Evolutionary conservation across 805 yeast genomes (phyloP).

Genomic region (Myxozyma udenii): DNA sequence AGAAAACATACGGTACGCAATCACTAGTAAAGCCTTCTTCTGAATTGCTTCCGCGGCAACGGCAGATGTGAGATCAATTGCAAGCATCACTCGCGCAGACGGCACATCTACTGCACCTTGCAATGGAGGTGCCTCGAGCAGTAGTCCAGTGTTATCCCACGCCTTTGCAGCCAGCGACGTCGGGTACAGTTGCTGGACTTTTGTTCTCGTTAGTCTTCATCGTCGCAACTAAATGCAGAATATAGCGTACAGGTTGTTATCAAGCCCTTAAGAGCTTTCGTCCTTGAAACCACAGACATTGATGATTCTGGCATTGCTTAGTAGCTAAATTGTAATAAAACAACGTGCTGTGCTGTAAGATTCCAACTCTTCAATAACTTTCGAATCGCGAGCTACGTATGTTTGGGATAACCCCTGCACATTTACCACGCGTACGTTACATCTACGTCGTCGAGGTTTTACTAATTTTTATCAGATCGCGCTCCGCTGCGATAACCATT

Average conservation of each 20-base stretch:
- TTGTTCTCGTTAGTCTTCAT: neutral
- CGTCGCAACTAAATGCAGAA: neutral
- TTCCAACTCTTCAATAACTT: too few species aligned
- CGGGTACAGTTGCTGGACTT: conserved; percentile 77
- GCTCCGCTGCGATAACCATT: too few species aligned
- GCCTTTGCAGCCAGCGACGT: conserved; percentile 71
- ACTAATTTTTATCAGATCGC: neutral
- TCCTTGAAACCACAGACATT: neutral
- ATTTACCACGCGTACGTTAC: neutral
- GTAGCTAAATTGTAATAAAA: too few species aligned
- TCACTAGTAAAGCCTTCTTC: conserved; percentile 49
- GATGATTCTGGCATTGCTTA: too few species aligned
- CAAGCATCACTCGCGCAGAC: conserved; percentile 51
- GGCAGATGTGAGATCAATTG: conserved; percentile 78
- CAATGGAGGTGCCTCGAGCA: conserved; percentile 61
- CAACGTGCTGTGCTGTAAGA: too few species aligned
- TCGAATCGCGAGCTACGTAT: too few species aligned
- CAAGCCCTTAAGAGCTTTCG: neutral
- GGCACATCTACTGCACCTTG: conserved; percentile 7
- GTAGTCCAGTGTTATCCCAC: conserved; percentile 95
- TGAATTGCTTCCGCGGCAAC: conserved; percentile 83
- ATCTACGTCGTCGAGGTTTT: neutral
- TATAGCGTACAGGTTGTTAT: neutral
- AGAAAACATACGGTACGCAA: conserved; percentile 62
- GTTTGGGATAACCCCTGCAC: neutral